Evolutionary conservation across 768 basidiomycete species (phyloP), one percentile per base, ranked within the genome.

Genomic region (Leccinum aurantiacum): DNA sequence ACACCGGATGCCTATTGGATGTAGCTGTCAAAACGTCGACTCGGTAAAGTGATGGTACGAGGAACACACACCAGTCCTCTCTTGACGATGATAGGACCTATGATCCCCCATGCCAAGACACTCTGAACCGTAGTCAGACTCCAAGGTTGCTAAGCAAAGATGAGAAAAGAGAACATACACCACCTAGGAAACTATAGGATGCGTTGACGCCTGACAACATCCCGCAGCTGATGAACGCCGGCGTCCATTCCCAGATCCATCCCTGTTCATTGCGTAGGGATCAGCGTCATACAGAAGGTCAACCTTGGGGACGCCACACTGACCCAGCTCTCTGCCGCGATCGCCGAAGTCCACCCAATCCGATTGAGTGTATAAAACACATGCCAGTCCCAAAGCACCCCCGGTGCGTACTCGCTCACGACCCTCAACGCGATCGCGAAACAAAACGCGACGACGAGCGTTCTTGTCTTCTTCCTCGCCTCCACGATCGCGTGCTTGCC

Each of bases 91-190:
- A 80, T 68, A 6, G 85, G 85, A 1, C 81, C 81, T 53, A 88
- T 80, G 71, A 87, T 82, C 46, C 81, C 84, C 84, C 84, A 87
- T 1, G 85, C 83, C 27, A 86, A 77, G 53, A 87, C 66, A 83
- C 81, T 84, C 68, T 65, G 22, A 44, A 47, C 11, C 5, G 25
- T 49, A 10, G 15, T 24, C 14, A n/a, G 7, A 13, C 14, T n/a
- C 22, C 14, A 24, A 37, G 11, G 48, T 41, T 15, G 22, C 14
- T 24, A 24, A 48, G 10, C 22, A 3, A 19, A 19, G 46, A 19
- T 19, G 19, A 11, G 1, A 17, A 51, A 38, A 46, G 25, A 4
- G 17, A 25, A 72, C 82, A 63, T 63, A 84, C 83, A 4, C 70
- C 72, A 9, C 71, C 50, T 53, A 67, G 72, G 74, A 84, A 86